phyloP scores from a whole-genome alignment of 139 green algal species.

The Tetraselmis striata region DNA sequence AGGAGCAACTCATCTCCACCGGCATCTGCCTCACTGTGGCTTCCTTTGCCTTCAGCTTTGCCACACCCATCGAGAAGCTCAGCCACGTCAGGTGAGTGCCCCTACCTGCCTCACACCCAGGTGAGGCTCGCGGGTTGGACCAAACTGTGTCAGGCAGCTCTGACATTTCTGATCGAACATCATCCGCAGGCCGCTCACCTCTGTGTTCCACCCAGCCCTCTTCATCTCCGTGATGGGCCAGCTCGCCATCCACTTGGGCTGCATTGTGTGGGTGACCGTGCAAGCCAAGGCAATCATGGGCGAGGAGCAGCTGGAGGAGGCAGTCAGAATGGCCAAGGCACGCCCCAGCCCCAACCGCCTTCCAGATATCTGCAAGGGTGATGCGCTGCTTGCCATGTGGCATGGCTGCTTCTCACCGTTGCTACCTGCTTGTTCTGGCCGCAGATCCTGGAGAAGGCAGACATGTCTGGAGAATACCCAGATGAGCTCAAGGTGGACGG shows the following conservation, averaged over 20 bases:
- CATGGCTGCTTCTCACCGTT: too few species aligned
- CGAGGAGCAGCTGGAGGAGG: conserved; percentile 4
- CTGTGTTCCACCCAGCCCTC: conserved; percentile 14
- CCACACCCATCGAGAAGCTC: conserved; percentile 23
- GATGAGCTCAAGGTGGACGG: conserved; percentile 11
- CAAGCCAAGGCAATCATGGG: conserved; percentile 13
- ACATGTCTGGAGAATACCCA: background rate
- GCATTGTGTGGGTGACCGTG: conserved; percentile 17
- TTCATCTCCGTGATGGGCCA: conserved; percentile 27
- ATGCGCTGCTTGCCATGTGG: too few species aligned
- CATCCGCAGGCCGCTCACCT: conserved; percentile 16
- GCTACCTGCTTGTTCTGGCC: too few species aligned
- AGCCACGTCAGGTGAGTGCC: conserved; percentile 12
- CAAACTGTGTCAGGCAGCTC: too few species aligned
- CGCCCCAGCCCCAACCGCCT: too few species aligned
- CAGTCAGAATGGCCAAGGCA: background rate
- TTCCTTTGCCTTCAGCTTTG: conserved; percentile 25
- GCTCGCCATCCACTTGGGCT: conserved; percentile 26
- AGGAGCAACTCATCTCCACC: conserved; percentile 27
- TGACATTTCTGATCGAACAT: too few species aligned
- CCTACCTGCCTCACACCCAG: too few species aligned
- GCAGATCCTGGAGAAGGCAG: background rate
- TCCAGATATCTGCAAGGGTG: too few species aligned
- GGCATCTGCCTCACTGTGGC: conserved; percentile 21
- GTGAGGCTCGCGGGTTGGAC: too few species aligned